Base-by-base conservation (phyloP, 2,329 filamentous ascomycete genomes). In the Ilyonectria destructans region DNA sequence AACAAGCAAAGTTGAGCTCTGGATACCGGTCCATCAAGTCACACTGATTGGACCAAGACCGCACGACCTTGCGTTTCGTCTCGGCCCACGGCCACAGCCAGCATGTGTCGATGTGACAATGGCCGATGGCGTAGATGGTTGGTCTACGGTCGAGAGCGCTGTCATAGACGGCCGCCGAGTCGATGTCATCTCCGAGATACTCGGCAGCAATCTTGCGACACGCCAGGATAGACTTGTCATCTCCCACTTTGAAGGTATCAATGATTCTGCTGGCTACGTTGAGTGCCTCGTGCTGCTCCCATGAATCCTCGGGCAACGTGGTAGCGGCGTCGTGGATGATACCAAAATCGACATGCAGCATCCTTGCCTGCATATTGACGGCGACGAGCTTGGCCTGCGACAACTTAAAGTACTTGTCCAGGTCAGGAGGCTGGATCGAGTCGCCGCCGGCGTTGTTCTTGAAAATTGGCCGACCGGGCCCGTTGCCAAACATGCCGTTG, bases 81-180 rank as follows among this genome's bases (percentile, higher is more conserved):
- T 99, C 96, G 10, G 92, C 96, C 89, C 95, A 99, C 0, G 96
- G 96, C 96, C 96, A 99, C 40, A 99, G 87, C 96, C 96, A 99
- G 82, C 96, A 98, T 29, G 93, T 97, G 82, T 98, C 96, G 73
- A 99, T 99, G 81, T 99, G 96, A 75, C 96, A 99, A 80, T 99
- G 94, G 0, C 96, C 96, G 71, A 98, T 96, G 40, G 91, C 96
- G 75, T 90, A 96, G 4, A 98, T 93, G 66, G 97, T 93, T 97
- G 2, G 94, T 95, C 95, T 96, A 98, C 63, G 55, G 43, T 65
- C 62, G 2, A 66, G 31, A 37, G 26, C 9, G 29, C 17, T 60
- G 3, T 65, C 35, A 10, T 60, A 65, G 49, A 65, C 62, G 12
- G 48, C 31, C 3, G 62, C 37, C 6, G 62, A 65, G 56, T 65